Percentiles rank a stretch among this genome's conserved stretches.
Evolutionary conservation across 495 filamentous ascomycete species (phyloP).

Genomic region (Amphirosellinia nigrospora): DNA sequence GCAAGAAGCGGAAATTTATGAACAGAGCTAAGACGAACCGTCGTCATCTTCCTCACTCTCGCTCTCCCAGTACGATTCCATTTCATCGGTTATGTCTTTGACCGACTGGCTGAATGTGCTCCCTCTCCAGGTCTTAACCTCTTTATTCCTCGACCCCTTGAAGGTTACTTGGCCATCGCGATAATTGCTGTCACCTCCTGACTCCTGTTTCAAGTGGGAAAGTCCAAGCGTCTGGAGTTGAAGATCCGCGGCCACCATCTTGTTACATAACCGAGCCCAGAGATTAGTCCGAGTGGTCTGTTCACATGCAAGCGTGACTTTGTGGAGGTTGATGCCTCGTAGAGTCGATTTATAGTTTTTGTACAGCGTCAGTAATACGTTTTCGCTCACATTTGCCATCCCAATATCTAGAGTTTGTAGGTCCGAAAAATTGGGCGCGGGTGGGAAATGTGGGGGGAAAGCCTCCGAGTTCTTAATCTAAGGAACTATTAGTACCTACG

Average conservation of each 20-base stretch:
- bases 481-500: background rate
- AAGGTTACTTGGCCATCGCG: background rate
- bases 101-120: slow-evolving; percentile 13
- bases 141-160: background rate
- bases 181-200: background rate
- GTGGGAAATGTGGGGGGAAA: slow-evolving; percentile 24
- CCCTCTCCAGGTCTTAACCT: slow-evolving; percentile 17
- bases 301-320: slow-evolving; percentile 27
- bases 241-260: slow-evolving; percentile 29
- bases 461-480: background rate
- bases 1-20: background rate
- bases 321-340: slow-evolving; percentile 39
- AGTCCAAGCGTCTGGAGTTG: slow-evolving; percentile 21
- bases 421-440: slow-evolving; percentile 30
- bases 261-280: slow-evolving; percentile 35
- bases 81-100: slow-evolving; percentile 16
- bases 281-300: slow-evolving; percentile 28
- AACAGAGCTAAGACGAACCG: background rate
- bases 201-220: slow-evolving; percentile 24
- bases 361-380: slow-evolving; percentile 39
- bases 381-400: slow-evolving; percentile 26
- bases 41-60: background rate
- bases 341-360: slow-evolving; percentile 45
- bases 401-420: slow-evolving; percentile 50
- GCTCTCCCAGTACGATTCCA: slow-evolving; percentile 1